Percentiles rank a stretch among this genome's conserved stretches.
Evolutionary conservation across 2,329 filamentous ascomycete genomes (phyloP).

Genomic region (Penicillium sp.): DNA sequence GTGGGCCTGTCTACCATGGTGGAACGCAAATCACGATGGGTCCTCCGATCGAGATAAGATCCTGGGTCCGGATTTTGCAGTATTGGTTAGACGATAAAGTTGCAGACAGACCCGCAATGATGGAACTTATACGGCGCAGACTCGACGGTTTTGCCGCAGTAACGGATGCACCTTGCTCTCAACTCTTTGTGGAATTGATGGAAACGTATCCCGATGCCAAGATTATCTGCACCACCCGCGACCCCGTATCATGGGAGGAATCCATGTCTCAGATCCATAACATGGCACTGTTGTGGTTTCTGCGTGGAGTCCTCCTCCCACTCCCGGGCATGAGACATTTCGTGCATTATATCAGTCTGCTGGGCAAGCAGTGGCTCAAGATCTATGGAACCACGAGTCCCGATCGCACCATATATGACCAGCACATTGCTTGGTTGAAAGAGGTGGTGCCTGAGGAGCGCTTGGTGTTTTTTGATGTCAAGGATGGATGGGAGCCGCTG

Average conservation of each 20-base stretch:
- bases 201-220: slow-evolving; percentile 50
- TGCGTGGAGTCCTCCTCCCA: too few relatives aligned
- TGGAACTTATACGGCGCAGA: not conserved
- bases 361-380: not conserved
- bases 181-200: slow-evolving; percentile 47
- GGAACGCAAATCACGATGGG: slow-evolving; percentile 37
- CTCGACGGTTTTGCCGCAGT: slow-evolving; percentile 44
- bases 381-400: slow-evolving; percentile 1
- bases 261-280: not conserved
- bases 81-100: not conserved
- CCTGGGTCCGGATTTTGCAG: slow-evolving; percentile 8
- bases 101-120: not conserved
- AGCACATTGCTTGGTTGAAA: slow-evolving; percentile 11
- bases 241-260: slow-evolving; percentile 43
- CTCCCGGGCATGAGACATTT: too few relatives aligned
- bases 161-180: slow-evolving; percentile 44
- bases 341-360: too few relatives aligned
- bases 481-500: slow-evolving; percentile 45
- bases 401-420: too few relatives aligned
- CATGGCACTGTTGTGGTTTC: too few relatives aligned
- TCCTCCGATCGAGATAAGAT: slow-evolving; percentile 7
- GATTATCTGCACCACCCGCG: slow-evolving; percentile 43
- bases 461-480: slow-evolving; percentile 12
- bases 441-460: slow-evolving; percentile 2
- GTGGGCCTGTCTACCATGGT: slow-evolving; percentile 50